Evolutionary conservation across 768 basidiomycete genomes (phyloP), one percentile per base, ranked within the genome.

Genomic region (Xanthoconium stramineum): DNA sequence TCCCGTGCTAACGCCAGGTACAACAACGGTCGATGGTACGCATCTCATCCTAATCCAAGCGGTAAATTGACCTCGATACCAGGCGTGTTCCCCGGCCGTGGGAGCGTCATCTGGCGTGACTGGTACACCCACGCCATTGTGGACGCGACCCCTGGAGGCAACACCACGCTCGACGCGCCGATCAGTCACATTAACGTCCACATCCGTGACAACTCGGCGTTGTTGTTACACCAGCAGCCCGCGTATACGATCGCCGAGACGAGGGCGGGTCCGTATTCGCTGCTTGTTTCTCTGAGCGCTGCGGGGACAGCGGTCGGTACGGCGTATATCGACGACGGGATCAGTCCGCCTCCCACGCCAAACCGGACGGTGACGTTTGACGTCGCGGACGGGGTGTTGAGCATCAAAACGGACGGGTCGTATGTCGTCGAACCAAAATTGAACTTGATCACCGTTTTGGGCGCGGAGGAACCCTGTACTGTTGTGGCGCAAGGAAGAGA

Each of bases 161-260:
- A 73, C 45, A 78, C 76, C 5, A 81, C 80, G 13, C 76, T 89
- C 38, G 62, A 74, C 20, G 85, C 86, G 1, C 87, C 87, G 5
- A 78, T 91, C 10, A 78, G 83, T 7, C 84, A 88, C 63, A 89
- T 91, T 68, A 84, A 85, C 58, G 83, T 89, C 15, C 86, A 89
- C 65, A 69, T 91, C 53, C 81, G 88, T 14, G 82, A 83, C 58
- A 82, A 84, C 19, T 75, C 84, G 19, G 82, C 80, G 12, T 63
- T 90, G 24, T 77, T 90, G 13, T 67, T 88, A 35, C 83, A 90
- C 64, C 71, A 78, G 7, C 57, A 74, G 48, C 85, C 88, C 2
- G 82, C 70, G 6, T 88, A 88, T 64, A 90, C 87, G 1, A 77
- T 81, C 54, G 74, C 77, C 43, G 86, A 86, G 65, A 89, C 87